Evolutionary conservation across 225 moss, liverwort and hornwort species (phyloP), one percentile per base, ranked within the genome.

Genomic region (Asterella californica): DNA sequence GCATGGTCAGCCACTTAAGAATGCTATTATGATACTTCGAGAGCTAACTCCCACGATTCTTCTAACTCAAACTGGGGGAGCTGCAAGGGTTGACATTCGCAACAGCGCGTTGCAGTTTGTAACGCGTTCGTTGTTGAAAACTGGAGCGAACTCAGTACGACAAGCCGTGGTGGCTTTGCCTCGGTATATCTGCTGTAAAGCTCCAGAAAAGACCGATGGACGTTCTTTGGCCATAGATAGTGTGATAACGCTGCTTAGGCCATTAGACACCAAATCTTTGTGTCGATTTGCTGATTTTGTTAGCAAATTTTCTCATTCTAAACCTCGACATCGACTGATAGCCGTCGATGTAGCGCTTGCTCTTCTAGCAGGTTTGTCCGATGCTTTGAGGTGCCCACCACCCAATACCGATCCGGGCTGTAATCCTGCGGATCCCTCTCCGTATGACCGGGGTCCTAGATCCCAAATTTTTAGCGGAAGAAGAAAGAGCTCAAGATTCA

Each of bases 171-270:
- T 83, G 10, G 88, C 88, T 80, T 68, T 90, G 37, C 81, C 88
- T 25, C 88, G 84, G 11, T 90, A 86, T n/a, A 75, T 90, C n/a
- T 90, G 88, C 47, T 84, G 84, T 64, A 88, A 86, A 80, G 84
- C 90, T 59, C 90, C 90, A 67, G 88, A 90, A 38, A 88, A 78
- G 79, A 84, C 82, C 5, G 90, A 90, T 42, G 88, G 80, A 57
- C 88, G 90, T 21, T 70, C 79, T 29, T 57, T 84, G 65, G 86
- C 88, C 5, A 85, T 90, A 8, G 86, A 86, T n/a, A 84, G 84
- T 34, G 83, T 85, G 53, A 70, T 85, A 38, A 76, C 63, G 27
- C 15, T 90, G 24, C 67, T 90, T 53, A 84, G 69, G 57, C 70
- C 86, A 25, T 79, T 82, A 38, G 76, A 80, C 32, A 60, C 63